A percentile compares a stretch with the other conserved stretches of the same genome.
These are phyloP conservation scores for Tuber brumale DNA, from an alignment of 495 filamentous ascomycete species.

Conservation along the genomic window DNA sequence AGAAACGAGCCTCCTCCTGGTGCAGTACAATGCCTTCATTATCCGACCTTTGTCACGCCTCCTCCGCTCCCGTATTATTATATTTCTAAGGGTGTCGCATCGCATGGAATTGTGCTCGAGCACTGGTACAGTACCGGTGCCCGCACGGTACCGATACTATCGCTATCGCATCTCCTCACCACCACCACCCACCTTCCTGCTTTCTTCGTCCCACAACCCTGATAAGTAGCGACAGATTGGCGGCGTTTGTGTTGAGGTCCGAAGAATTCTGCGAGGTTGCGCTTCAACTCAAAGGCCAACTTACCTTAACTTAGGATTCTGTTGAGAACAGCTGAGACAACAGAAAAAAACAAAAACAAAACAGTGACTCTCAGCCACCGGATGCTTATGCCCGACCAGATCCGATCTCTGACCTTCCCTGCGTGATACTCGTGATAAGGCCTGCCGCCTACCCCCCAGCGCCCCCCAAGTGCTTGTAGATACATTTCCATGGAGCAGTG, in stretches of 20 bases:
- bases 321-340: slow-evolving; percentile 1
- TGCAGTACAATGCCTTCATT: background rate
- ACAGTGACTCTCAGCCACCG: background rate
- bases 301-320: background rate
- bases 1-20: background rate
- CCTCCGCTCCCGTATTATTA: background rate
- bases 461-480: background rate
- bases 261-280: background rate
- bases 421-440: background rate
- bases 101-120: background rate
- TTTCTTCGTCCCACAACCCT: background rate
- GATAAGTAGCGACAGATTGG: background rate
- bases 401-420: background rate
- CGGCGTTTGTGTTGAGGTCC: background rate
- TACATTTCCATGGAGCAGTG: background rate
- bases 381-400: background rate
- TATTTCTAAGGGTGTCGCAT: background rate
- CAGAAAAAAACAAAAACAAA: background rate
- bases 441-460: background rate
- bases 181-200: background rate
- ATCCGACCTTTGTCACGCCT: background rate
- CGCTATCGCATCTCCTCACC: background rate
- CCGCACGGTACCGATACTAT: background rate
- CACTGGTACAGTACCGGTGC: background rate
- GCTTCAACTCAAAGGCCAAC: background rate